phyloP scores from a whole-genome alignment of 371 early-diverging fungal species.

The Chytridiales sp. region DNA sequence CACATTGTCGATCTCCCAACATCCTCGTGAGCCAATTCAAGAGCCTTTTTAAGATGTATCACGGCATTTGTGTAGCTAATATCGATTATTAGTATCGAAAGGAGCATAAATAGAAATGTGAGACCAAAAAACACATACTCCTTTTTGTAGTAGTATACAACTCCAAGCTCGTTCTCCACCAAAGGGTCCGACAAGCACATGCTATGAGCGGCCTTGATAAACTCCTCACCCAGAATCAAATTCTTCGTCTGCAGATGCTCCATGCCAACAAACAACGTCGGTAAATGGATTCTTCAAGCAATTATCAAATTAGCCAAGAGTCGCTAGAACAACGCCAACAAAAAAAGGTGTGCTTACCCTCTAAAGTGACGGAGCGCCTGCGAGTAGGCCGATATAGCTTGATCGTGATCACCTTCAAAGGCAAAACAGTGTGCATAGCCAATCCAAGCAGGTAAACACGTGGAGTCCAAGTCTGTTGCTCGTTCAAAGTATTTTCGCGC shows the following conservation, averaged over 20 bases:
- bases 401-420: conserved; percentile 70
- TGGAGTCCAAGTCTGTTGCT: conserved; percentile 58
- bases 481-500: conserved; percentile 62
- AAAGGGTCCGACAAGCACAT: conserved; percentile 64
- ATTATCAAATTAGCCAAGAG: background rate
- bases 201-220: conserved; percentile 50
- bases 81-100: background rate
- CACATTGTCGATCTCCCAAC: conserved; percentile 50
- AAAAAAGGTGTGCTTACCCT: conserved; percentile 51
- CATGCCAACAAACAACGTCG: conserved; percentile 72
- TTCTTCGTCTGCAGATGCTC: conserved; percentile 62
- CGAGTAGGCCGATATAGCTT: conserved; percentile 73
- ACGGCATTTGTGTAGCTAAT: conserved; percentile 57
- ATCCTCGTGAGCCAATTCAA: conserved; percentile 49
- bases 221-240: conserved; percentile 56
- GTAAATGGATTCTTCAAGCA: conserved; percentile 52
- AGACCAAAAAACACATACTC: conserved; percentile 43
- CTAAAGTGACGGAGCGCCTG: conserved; percentile 60
- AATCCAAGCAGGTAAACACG: conserved; percentile 72
- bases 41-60: conserved; percentile 51
- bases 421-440: conserved; percentile 81
- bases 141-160: conserved; percentile 54
- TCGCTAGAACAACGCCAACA: background rate
- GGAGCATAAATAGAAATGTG: background rate
- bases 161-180: conserved; percentile 68